Conservation (phyloP, 78 protist genomes). For the Dictyostelium brefeldianum region DNA sequence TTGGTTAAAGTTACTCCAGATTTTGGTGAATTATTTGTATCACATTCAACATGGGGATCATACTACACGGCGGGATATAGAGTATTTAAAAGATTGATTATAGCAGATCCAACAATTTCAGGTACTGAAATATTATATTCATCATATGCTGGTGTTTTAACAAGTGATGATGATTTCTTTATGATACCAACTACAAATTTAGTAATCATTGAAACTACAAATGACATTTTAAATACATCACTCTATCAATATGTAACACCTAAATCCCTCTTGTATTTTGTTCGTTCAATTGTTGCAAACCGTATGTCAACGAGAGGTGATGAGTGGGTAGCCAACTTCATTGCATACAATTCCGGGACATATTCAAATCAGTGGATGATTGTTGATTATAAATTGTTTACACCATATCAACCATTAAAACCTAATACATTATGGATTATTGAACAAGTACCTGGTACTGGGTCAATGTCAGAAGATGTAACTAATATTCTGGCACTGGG, state of each 20-base stretch:
- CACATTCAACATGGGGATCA: conserved; percentile 58
- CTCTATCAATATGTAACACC: conserved; percentile 45
- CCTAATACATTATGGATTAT: conserved; percentile 47
- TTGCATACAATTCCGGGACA: conserved; percentile 86
- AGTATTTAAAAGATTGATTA: conserved; percentile 29
- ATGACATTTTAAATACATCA: conserved; percentile 55
- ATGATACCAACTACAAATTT: conserved; percentile 20
- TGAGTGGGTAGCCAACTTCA: conserved; percentile 83
- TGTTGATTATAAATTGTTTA: conserved; percentile 79
- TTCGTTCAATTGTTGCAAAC: conserved; percentile 84
- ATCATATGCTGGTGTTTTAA: conserved; percentile 58
- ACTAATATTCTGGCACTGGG: conserved; percentile 32
- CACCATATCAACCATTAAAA: conserved; percentile 46
- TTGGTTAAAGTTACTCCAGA: conserved; percentile 41
- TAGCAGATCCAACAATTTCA: conserved; percentile 2
- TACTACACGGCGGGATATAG: conserved; percentile 9
- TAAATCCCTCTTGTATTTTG: conserved; percentile 67
- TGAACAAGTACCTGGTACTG: conserved; percentile 57
- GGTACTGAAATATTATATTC: conserved; percentile 16
- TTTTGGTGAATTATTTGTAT: conserved; percentile 20
- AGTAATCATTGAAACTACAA: conserved; percentile 84
- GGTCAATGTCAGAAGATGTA: neutral
- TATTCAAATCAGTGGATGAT: conserved; percentile 93
- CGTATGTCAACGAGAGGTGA: conserved; percentile 72
- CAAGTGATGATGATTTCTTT: conserved; percentile 67